Percentiles rank a stretch among this genome's conserved stretches.
Evolutionary conservation across 1,284 basidiomycete genomes (phyloP).

Genomic region (Mycena citricolor): DNA sequence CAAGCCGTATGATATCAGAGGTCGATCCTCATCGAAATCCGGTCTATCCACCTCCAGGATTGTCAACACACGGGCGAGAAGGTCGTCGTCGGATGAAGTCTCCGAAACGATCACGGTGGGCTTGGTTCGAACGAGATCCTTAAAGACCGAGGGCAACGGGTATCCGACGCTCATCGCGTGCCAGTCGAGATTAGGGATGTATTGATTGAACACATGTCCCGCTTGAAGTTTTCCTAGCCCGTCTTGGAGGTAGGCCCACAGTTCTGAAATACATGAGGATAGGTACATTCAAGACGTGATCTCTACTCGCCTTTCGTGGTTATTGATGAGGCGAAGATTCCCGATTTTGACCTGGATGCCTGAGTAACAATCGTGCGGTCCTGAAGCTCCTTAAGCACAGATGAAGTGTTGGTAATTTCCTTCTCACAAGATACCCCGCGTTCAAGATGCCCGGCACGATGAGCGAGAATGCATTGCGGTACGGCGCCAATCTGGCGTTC

Average conservation of each 20-base stretch:
- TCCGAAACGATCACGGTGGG: no score
- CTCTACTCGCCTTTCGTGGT: not conserved
- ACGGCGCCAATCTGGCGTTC: constrained; percentile 1
- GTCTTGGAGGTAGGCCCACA: constrained; percentile 8
- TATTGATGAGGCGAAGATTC: not conserved
- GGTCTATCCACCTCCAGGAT: constrained; percentile 1
- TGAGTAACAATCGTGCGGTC: no score
- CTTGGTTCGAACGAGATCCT: not conserved
- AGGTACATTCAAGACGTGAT: not conserved
- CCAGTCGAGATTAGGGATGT: constrained; percentile 15
- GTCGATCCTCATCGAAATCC: constrained; percentile 1
- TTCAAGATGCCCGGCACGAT: constrained; percentile 6
- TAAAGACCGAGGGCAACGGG: not conserved
- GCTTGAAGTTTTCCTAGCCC: constrained; percentile 7
- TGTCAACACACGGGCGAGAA: not conserved
- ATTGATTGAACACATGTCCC: constrained; percentile 2
- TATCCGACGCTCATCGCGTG: not conserved
- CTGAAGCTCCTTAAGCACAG: no score
- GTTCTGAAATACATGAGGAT: constrained; percentile 2
- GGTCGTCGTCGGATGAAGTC: no score
- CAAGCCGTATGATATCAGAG: constrained; percentile 1
- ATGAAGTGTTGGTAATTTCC: no score
- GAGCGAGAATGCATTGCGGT: constrained; percentile 11
- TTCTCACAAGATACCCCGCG: constrained; percentile 5
- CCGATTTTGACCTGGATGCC: not conserved